Base-by-base conservation (phyloP, 2,329 filamentous ascomycete genomes). In the Xylaria sp. region DNA sequence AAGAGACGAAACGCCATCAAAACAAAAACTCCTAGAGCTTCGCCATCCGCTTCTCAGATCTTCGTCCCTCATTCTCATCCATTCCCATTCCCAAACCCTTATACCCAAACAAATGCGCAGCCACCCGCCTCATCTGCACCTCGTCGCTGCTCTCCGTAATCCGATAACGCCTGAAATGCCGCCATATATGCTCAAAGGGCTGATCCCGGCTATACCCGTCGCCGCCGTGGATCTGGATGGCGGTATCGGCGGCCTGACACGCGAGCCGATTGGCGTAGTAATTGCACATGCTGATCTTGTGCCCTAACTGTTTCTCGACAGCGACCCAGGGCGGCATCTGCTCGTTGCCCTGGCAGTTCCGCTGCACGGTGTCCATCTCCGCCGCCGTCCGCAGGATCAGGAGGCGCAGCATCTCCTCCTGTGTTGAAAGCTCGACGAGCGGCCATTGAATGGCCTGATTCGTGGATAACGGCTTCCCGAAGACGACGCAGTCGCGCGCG, bases 391-490 rank as follows among this genome's bases (percentile, higher is more conserved):
- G 82, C 52, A 84, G 74, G 67, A 87, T 85, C 55, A 86, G 72
- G 37, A 85, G 75, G 11, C 80, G 76, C 65, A 87, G 70, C 83
- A 86, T 87, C 69, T 85, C 81, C 47, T 77, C 79, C 71, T 87
- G 84, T 1, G 83, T 86, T 44, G 79, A 76, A 6, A 86, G 75
- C 66, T 87, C 83, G 10, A 87, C 84, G 1, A 88, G 75, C 0
- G 83, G 84, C 66, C 85, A 87, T 66, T 87, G 83, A 18, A 87
- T 84, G 19, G 77, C 83, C 72, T 88, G 83, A 66, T 87, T 86
- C 58, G 79, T 71, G 1, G 79, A 76, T n/a, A 85, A 74, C 0
- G 81, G 78, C 50, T 78, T 82, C 44, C 82, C 82, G 63, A 85
- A 86, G 1, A 83, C 80, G 58, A 76, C 76, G 37, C 83, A 76